Evolutionary conservation across 2,329 filamentous ascomycete genomes (phyloP).

Genomic region (Penicillium aurantiogriseum): DNA sequence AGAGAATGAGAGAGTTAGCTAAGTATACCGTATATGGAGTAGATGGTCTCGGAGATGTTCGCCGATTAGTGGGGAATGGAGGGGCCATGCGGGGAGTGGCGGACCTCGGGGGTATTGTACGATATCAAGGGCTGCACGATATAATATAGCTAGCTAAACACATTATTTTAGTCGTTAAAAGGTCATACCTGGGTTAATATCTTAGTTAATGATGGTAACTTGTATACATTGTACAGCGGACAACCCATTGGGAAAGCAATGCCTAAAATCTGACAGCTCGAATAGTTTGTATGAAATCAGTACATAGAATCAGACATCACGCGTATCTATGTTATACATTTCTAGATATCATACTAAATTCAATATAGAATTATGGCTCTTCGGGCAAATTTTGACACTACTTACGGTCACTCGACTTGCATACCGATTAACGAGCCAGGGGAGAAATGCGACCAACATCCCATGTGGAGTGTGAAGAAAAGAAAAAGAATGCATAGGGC

Average conservation of each 20-base stretch:
- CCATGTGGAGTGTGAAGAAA: not conserved
- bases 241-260: no score
- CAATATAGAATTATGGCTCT: no score
- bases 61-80: not conserved
- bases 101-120: not conserved
- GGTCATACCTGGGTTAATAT: no score
- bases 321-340: not conserved
- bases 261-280: no score
- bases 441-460: not conserved
- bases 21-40: not conserved
- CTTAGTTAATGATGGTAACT: no score
- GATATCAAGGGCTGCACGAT: no score
- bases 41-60: not conserved
- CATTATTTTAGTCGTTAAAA: no score
- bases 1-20: not conserved
- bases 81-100: not conserved
- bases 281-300: not conserved
- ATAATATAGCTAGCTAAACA: no score
- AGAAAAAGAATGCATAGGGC: not conserved
- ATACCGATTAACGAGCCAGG: not conserved
- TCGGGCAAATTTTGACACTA: no score
- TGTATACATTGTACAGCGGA: no score
- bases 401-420: not conserved
- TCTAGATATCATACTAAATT: not conserved
- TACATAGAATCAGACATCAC: not conserved